phyloP scores from a whole-genome alignment of 2,329 filamentous ascomycete species.

The Fonsecaea pedrosoi region DNA sequence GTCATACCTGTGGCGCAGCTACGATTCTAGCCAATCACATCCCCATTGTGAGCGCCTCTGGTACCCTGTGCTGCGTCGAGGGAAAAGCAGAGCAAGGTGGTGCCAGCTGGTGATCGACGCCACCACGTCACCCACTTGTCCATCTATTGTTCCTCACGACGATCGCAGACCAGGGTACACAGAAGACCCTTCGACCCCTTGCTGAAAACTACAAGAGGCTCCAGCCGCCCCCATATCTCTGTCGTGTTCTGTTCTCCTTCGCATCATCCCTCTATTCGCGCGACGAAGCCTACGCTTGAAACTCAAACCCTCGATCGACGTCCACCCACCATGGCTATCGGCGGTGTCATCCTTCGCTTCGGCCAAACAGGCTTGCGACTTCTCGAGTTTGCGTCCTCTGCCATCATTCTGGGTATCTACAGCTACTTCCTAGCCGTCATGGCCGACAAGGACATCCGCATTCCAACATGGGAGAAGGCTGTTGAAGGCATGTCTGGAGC shows the following conservation, averaged over 20 bases:
- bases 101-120: constrained; percentile 4
- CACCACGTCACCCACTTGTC: constrained; percentile 9
- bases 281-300: neutral
- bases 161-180: constrained; percentile 3
- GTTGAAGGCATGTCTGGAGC: constrained; percentile 80
- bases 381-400: constrained; percentile 74
- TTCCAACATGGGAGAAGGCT: constrained; percentile 71
- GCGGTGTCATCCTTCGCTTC: constrained; percentile 70
- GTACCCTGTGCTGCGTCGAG: neutral
- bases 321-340: constrained; percentile 62
- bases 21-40: neutral
- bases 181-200: neutral
- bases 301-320: constrained; percentile 11
- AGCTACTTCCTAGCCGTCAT: constrained; percentile 83
- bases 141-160: neutral
- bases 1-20: constrained; percentile 14
- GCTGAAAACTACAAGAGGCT: constrained; percentile 1
- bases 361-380: constrained; percentile 74
- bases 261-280: neutral
- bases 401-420: constrained; percentile 77
- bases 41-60: neutral
- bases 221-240: neutral
- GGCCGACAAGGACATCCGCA: constrained; percentile 66
- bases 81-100: neutral
- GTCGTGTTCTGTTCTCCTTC: neutral